Evolutionary conservation across 208 protist species (phyloP).

Genomic region (Endotrypanum monterogeii): DNA sequence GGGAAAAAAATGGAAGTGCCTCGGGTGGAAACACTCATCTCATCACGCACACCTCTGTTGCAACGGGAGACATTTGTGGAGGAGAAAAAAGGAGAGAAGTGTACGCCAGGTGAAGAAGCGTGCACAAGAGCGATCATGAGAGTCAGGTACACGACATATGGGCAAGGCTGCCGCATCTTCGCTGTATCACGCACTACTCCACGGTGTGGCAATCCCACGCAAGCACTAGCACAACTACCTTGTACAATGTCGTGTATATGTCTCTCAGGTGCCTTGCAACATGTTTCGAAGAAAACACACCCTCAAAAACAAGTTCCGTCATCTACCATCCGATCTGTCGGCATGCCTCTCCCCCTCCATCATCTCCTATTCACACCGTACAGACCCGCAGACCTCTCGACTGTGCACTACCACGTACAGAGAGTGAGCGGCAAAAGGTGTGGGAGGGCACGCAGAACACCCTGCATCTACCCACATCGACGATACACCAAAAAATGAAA

Average conservation of each 20-base stretch:
- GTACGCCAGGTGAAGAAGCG: not conserved
- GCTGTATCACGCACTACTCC: not conserved
- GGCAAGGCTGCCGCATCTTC: not conserved
- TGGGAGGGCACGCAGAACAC: not conserved
- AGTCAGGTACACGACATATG: not conserved
- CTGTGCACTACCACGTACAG: not conserved
- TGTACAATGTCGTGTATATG: not conserved
- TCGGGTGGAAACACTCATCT: not conserved
- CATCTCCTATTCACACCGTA: not conserved
- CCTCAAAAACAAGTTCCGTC: not conserved
- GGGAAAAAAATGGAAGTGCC: not conserved
- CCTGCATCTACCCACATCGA: not conserved
- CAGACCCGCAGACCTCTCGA: not conserved
- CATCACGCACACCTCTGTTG: not conserved
- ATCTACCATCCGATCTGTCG: too few relatives aligned
- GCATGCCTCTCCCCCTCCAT: not conserved
- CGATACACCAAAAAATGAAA: not conserved
- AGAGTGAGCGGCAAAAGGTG: not conserved
- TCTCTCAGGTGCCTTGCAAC: not conserved
- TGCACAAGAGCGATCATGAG: not conserved
- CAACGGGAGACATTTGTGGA: not conserved
- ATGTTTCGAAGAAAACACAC: not conserved
- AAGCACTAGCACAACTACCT: not conserved
- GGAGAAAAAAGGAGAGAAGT: not conserved
- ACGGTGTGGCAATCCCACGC: not conserved